phyloP scores from a whole-genome alignment of 768 basidiomycete genomes.

The Hemileccinum impolitum region DNA sequence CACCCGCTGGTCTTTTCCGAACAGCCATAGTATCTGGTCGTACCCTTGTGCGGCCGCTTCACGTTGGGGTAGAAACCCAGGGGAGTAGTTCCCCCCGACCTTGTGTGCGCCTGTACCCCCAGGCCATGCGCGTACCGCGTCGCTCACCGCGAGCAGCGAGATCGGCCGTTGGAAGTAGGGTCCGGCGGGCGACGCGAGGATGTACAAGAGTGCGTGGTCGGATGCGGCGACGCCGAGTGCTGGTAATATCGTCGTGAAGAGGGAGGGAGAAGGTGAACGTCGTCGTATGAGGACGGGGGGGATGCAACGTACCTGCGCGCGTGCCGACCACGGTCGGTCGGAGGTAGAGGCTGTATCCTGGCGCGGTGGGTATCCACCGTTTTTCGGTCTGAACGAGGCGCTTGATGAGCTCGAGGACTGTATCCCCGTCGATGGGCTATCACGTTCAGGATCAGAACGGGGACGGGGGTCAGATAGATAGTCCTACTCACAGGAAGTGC shows the following conservation, averaged over 20 bases:
- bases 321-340: constrained; percentile 70
- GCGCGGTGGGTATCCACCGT: constrained; percentile 78
- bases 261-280: not conserved
- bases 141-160: constrained; percentile 59
- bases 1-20: constrained; percentile 53
- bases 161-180: constrained; percentile 55
- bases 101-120: constrained; percentile 70
- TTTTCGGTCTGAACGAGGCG: constrained; percentile 65
- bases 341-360: constrained; percentile 83
- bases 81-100: constrained; percentile 64
- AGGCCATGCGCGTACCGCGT: constrained; percentile 77
- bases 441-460: too few species aligned
- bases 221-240: constrained; percentile 72
- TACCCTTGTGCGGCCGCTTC: constrained; percentile 66
- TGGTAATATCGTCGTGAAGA: constrained; percentile 8
- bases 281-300: too few species aligned
- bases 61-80: constrained; percentile 61
- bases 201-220: constrained; percentile 78
- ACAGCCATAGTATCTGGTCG: constrained; percentile 76
- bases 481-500: constrained; percentile 59
- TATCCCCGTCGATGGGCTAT: constrained; percentile 44
- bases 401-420: constrained; percentile 53
- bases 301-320: constrained; percentile 30
- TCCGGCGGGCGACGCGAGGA: constrained; percentile 65
- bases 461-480: too few species aligned